Evolutionary conservation across 1,284 basidiomycete species (phyloP), one percentile per base, ranked within the genome.

Genomic region (Pulchroboletus neoregius): DNA sequence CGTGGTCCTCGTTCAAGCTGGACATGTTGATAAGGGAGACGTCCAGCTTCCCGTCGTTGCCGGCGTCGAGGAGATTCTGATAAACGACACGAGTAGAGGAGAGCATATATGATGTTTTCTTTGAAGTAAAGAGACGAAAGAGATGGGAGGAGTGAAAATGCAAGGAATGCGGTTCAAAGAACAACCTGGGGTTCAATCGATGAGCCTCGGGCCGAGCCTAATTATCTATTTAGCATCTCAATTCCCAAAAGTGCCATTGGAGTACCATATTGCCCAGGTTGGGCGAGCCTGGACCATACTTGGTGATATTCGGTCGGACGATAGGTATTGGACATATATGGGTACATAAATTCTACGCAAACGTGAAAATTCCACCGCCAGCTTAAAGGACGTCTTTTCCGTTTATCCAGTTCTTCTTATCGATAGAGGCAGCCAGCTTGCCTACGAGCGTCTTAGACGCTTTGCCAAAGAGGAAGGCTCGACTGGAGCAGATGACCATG

Each of bases 401-500:
- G 9, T 52, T 48, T 16, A 71, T 50, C 79, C 79, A 80, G n/a
- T 61, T 63, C 11, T 54, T 50, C 22, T 59, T 52, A 10, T 66
- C 67, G 39, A 69, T 58, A 12, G 53, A 55, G 9, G 56, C 58
- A 20, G 75, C 76, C 54, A 81, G 62, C 50, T 63, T 63, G 5
- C 78, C 79, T 11, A 78, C 69, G 12, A 82, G 63, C 4, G 77
- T 72, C 8, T 59, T 12, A 3, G 64, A 56, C 26, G 70, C 77
- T 37, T 48, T 49, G n/a, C 58, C 47, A 10, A 32, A 57, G 1
- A 82, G 55, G 55, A 83, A 84, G 6, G 58, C 53, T 38, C 70
- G 67, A 46, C 63, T 77, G 5, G 77, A 71, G 46, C 72, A 72
- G 52, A 84, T 72, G 45, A 71, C 66, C 78, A 85, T 79, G 35